Evolutionary conservation across 2,329 filamentous ascomycete genomes (phyloP), one percentile per base, ranked within the genome.

Genomic region (Xylariaceae sp.): DNA sequence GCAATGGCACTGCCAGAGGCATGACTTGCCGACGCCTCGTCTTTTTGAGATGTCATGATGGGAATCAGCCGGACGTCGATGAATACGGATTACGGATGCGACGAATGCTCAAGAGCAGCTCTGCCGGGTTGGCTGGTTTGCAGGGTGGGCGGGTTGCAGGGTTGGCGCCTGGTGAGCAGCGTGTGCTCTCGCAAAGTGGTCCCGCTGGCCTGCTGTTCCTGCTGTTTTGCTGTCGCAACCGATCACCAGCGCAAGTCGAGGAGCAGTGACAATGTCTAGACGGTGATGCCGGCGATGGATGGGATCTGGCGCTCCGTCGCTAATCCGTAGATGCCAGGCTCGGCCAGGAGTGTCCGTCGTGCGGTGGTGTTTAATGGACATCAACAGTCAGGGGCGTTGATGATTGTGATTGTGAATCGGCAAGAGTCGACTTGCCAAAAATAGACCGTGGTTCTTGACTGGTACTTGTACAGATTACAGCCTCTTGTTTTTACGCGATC

Each of bases 21-120:
- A 56, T 63, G 66, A 51, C 62, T 63, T 42, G 67, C 58, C 51
- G 69, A 61, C 15, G 65, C 59, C 49, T 68, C 67, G 64, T 72
- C 70, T 57, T 69, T 69, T 57, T 71, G 69, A 53, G 66, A 69
- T 49, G 69, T 67, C 71, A 73, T 73, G 57, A 37, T 62, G 62
- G 34, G 57, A 44, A 42, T 48, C 15, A 54, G 55, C 34, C 62
- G 63, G 62, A 67, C 68, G 62, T 58, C 59, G 35, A 51, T 54
- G 15, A 44, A 56, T 56, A 37, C 51, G 51, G 56, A 60, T 18
- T 56, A 34, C 51, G 51, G 56, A 60, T 18, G 56, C 58, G 59
- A 55, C 57, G 49, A 53, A 56, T 62, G 53, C 15, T 62, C 11
- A 51, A 47, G 47, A 55, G 62, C 55, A 34, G 23, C 23, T 30